These are phyloP conservation scores for Tetrapyrgos nigripes DNA, from an alignment of 1,284 basidiomycete genomes.

Conservation along the genomic window DNA sequence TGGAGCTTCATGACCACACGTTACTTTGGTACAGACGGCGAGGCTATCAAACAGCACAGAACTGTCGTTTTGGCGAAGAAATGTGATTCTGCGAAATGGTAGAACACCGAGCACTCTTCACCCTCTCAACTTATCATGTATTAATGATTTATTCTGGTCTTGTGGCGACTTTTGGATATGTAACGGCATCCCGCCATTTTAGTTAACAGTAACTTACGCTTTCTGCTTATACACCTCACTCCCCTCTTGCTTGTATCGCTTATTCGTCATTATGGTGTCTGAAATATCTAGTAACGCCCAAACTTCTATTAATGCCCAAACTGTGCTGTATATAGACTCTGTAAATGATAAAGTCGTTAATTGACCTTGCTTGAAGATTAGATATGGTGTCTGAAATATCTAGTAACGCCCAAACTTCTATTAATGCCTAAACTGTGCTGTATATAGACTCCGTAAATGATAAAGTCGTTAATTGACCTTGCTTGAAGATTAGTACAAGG, in stretches of 20 bases:
- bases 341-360: no score
- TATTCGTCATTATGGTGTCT: not conserved
- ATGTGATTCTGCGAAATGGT: constrained; percentile 15
- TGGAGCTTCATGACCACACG: constrained; percentile 65
- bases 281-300: no score
- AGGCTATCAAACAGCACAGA: constrained; percentile 51
- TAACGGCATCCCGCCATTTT: not conserved
- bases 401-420: no score
- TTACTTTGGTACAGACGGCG: constrained; percentile 58
- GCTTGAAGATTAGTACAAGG: no score
- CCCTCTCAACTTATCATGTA: no score
- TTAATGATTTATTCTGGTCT: not conserved
- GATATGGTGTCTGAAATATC: no score
- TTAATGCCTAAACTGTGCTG: no score
- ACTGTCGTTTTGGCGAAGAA: constrained; percentile 50
- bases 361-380: no score
- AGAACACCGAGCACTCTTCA: not conserved
- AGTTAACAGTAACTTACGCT: not conserved
- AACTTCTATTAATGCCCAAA: no score
- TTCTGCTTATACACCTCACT: not conserved
- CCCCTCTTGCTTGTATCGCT: not conserved
- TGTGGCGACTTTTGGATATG: not conserved
- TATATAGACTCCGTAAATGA: no score
- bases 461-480: no score
- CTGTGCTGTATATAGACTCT: no score